Evolutionary conservation across 2,329 filamentous ascomycete genomes (phyloP).

Genomic region (Hypoxylon sp.): DNA sequence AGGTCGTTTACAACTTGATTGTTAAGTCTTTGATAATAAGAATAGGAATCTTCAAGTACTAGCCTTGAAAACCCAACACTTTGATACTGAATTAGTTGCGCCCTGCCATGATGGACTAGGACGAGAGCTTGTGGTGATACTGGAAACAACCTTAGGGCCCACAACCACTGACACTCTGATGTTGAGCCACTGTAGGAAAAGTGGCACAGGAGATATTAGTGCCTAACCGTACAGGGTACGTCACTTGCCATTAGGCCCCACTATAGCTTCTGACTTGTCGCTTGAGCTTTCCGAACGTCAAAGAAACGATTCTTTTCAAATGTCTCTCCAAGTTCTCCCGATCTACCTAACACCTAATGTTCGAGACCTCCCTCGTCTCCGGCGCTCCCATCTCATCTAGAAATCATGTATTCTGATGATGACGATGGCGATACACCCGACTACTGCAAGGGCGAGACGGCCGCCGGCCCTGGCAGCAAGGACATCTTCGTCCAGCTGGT

Average conservation of each 20-base stretch:
- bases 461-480: constrained; percentile 58
- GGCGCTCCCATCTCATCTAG: constrained; percentile 15
- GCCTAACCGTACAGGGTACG: constrained; percentile 22
- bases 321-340: neutral
- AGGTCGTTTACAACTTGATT: neutral
- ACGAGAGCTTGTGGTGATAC: neutral
- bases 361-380: constrained; percentile 1
- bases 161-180: neutral
- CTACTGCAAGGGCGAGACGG: constrained; percentile 45
- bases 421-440: constrained; percentile 31
- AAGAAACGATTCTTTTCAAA: constrained; percentile 12
- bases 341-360: constrained; percentile 32
- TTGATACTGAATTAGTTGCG: neutral
- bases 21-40: too few relatives aligned
- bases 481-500: constrained; percentile 76
- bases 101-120: neutral
- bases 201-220: neutral
- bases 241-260: constrained; percentile 20
- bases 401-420: constrained; percentile 35
- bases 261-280: constrained; percentile 24
- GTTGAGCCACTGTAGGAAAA: neutral
- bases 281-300: constrained; percentile 17
- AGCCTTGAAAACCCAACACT: neutral
- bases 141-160: neutral
- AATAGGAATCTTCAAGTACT: neutral